phyloP scores from a whole-genome alignment of 164 flowering plant species.

The Nelumbo lutea region DNA sequence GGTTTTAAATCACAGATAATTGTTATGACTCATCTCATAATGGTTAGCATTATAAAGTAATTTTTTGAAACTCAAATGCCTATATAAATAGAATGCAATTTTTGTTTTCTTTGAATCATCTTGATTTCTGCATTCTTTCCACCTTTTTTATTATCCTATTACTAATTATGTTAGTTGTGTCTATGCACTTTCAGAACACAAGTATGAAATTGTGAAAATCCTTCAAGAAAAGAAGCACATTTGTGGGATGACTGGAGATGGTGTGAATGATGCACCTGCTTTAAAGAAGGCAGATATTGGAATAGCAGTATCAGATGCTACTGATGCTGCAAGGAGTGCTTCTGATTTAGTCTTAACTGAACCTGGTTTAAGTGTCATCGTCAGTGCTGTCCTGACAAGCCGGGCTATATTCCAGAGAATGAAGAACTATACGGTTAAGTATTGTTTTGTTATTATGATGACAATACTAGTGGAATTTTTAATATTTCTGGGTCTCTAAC shows the following conservation, averaged over 20 bases:
- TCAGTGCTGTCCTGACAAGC: constrained; percentile 84
- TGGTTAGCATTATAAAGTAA: neutral
- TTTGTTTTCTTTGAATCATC: neutral
- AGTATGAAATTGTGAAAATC: constrained; percentile 83
- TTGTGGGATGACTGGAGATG: constrained; percentile 94
- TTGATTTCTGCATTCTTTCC: neutral
- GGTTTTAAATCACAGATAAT: neutral
- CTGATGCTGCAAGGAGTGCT: constrained; percentile 91
- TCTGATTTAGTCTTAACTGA: constrained; percentile 85
- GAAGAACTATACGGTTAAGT: constrained; percentile 80
- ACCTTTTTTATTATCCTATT: constrained; percentile 1
- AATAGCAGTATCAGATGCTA: constrained; percentile 85
- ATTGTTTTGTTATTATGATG: constrained; percentile 14
- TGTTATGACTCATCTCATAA: neutral
- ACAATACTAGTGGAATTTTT: neutral
- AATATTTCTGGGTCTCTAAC: neutral
- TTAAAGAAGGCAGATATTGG: constrained; percentile 92
- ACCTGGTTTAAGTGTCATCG: constrained; percentile 83
- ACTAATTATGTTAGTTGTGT: neutral
- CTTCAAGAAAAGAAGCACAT: constrained; percentile 85
- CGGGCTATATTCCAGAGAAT: constrained; percentile 92
- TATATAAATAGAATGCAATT: neutral
- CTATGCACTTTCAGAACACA: constrained; percentile 55
- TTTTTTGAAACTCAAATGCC: neutral
- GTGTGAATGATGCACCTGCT: constrained; percentile 94